Base-by-base conservation (phyloP, 208 protist genomes). In the Herpetomonas samuelpessoai region DNA sequence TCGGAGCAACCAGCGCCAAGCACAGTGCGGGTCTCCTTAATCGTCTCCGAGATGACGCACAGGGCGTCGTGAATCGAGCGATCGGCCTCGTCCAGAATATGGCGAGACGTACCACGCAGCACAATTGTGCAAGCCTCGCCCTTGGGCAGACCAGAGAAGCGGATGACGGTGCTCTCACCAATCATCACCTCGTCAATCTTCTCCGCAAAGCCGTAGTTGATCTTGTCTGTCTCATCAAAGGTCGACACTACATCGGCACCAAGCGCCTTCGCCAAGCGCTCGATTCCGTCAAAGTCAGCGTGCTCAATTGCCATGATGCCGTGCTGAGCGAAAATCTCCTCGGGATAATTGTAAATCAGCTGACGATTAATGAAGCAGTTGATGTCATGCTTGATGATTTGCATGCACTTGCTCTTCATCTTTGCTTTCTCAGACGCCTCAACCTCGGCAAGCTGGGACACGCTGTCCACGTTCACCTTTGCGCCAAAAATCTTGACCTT, bases 311-410 rank as follows among this genome's bases (percentile, higher is more conserved):
- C 87, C 86, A 99, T 98, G 57, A 99, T 86, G 31, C 90, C 90
- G 70, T 88, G 64, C 48, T 98, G 92, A 10, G 97, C 95, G 74
- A 99, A 99, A 44, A 98, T 92, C 74, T 99, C 97, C 79, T 99
- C 97, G 19, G 99, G 98, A 65, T 99, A 97, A 82, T 99, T 98
- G 86, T 99, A 99, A 65, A 99, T 99, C 10, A 99, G 84, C 81
- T 99, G 98, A 41, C 99, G 85, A 78, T 99, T 99, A 75, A 99
- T 98, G 74, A 99, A 99, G 65, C 95, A 95, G 74, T 99, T 99
- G 75, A 98, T 97, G 49, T 96, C 84, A 76, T 98, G 96, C 30
- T 86, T 84, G 24, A 98, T 77, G 65, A 99, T 99, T 65, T 98
- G 97, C 66, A 99, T 95, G 69, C 96, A 97, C 78, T 97, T 97